Conservation (phyloP, 1,139 yeast species). For the Yamadazyma jaroonii region DNA sequence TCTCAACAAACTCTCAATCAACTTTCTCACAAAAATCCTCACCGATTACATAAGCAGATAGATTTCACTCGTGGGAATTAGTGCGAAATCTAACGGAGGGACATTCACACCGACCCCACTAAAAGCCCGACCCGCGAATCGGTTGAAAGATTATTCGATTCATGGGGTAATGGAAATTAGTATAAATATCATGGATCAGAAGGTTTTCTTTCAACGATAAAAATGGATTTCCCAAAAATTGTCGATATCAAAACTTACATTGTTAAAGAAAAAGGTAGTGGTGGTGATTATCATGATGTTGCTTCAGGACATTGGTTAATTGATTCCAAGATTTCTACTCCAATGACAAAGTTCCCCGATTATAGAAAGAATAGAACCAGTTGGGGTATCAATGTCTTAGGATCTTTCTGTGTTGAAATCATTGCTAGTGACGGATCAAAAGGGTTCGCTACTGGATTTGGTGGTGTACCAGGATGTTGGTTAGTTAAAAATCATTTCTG, state of each 20-base stretch:
- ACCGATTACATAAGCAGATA: too few relatives aligned
- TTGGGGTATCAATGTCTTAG: constrained; percentile 50
- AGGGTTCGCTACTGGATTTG: constrained; percentile 52
- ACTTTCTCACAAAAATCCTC: too few relatives aligned
- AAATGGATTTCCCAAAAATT: constrained; percentile 37
- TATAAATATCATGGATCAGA: too few relatives aligned
- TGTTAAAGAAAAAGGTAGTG: constrained; percentile 41
- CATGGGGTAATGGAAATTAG: constrained; percentile 5
- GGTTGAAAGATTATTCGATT: constrained; percentile 1
- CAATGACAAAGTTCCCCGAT: constrained; percentile 46
- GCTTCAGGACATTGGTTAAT: constrained; percentile 47
- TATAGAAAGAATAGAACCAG: constrained; percentile 41
- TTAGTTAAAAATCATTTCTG: constrained; percentile 42
- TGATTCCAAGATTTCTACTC: constrained; percentile 43
- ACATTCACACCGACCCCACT: too few relatives aligned
- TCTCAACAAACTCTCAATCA: too few relatives aligned
- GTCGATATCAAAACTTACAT: constrained; percentile 39
- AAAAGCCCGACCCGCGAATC: not conserved
- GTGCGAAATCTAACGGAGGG: too few relatives aligned
- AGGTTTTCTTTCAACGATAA: too few relatives aligned
- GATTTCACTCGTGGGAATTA: too few relatives aligned
- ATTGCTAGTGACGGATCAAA: constrained; percentile 46
- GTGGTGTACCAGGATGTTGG: constrained; percentile 53
- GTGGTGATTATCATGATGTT: constrained; percentile 51
- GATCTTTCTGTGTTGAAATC: constrained; percentile 49